Percentiles rank a stretch among this genome's conserved stretches.
phyloP scores from a whole-genome alignment of 495 filamentous ascomycete genomes.

The Rostrohypoxylon terebratum region DNA sequence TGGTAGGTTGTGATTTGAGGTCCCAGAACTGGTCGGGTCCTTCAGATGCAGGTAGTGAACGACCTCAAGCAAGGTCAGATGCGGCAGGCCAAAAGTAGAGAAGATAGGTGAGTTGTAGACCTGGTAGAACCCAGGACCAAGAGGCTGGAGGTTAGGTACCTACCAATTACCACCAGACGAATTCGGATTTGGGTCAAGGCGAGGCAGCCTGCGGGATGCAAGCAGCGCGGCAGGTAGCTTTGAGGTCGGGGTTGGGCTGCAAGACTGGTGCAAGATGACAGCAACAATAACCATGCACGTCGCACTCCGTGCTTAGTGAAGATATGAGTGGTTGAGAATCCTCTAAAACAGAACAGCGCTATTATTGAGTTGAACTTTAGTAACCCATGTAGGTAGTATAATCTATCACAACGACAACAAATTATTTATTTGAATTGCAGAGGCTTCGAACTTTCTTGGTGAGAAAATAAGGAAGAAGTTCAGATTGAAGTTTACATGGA shows the following conservation, averaged over 20 bases:
- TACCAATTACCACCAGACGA: conserved; percentile 32
- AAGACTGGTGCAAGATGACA: conserved; percentile 39
- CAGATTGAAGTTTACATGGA: background rate
- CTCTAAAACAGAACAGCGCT: conserved; percentile 16
- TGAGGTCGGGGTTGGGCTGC: conserved; percentile 39
- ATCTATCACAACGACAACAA: background rate
- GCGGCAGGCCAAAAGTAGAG: conserved; percentile 20
- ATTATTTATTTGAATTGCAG: background rate
- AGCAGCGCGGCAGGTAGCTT: conserved; percentile 38
- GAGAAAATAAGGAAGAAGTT: background rate
- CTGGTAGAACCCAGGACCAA: conserved; percentile 30
- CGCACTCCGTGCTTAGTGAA: conserved; percentile 37
- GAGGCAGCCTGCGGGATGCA: conserved; percentile 39
- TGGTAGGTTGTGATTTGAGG: conserved; percentile 38
- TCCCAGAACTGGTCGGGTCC: conserved; percentile 35
- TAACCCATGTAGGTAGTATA: background rate
- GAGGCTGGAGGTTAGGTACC: conserved; percentile 17
- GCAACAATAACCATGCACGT: conserved; percentile 34
- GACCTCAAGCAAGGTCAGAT: conserved; percentile 28
- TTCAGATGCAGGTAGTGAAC: conserved; percentile 32
- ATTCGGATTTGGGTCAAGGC: conserved; percentile 32
- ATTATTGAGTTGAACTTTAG: conserved; percentile 21
- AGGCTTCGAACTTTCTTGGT: background rate
- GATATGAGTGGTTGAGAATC: conserved; percentile 33
- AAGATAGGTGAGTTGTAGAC: conserved; percentile 18